Conservation (phyloP, 139 green algal species). For the Coccomyxa sp. region DNA sequence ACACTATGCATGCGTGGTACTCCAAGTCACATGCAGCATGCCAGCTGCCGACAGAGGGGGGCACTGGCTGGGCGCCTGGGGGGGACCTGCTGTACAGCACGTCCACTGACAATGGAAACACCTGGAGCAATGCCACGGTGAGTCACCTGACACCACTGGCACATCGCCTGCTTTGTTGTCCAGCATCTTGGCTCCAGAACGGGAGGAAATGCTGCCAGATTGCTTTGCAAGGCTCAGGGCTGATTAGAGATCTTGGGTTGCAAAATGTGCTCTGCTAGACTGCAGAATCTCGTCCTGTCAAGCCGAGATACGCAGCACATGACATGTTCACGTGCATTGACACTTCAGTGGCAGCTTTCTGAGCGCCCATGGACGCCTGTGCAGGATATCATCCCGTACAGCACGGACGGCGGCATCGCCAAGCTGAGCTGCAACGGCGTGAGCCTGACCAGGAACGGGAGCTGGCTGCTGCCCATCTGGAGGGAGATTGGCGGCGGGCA, state of each 20-base stretch:
- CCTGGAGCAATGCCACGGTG: neutral
- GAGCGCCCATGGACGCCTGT: neutral
- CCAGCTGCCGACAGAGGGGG: neutral
- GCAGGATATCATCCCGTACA: neutral
- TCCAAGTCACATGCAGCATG: neutral
- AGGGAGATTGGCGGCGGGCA: neutral
- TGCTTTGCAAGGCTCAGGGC: neutral
- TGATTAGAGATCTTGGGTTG: neutral
- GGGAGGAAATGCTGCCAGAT: neutral
- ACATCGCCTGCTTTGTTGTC: neutral
- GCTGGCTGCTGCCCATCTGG: neutral
- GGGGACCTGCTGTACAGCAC: neutral
- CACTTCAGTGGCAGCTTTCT: no score
- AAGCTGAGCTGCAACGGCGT: neutral
- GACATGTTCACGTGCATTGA: neutral
- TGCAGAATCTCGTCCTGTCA: no score
- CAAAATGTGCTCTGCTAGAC: neutral
- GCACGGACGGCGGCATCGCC: neutral
- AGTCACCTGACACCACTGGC: neutral
- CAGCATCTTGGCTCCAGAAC: neutral
- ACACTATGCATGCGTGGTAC: neutral
- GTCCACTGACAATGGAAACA: neutral
- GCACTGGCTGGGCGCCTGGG: neutral
- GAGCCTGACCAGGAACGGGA: neutral
- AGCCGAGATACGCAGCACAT: neutral